Evolutionary conservation across 1,139 yeast species (phyloP), one percentile per base, ranked within the genome.

Genomic region (Hyphopichia pseudoburtonii): DNA sequence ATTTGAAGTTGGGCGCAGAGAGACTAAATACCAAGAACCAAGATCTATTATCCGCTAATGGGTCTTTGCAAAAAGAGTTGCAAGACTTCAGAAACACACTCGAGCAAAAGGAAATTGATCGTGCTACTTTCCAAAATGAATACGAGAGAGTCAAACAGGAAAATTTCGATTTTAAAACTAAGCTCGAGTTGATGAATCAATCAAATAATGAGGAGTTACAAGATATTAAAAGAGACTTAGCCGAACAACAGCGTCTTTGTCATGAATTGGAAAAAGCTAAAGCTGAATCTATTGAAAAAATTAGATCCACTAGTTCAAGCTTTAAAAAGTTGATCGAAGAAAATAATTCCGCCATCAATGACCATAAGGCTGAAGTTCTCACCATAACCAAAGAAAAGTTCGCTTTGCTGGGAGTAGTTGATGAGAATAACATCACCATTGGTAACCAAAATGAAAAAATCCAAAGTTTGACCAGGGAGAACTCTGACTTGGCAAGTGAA

Each of bases 1-100:
- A 43, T 10, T 40, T 51, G 28, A 49, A 45, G 34, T 26, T 34
- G 7, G 36, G 40, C 7, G 27, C 44, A 18, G 30, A 32, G n/a
- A 17, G 30, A 9, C 35, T 47, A 30, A 34, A 38, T 15, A 37
- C 40, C 5, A 44, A 42, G 23, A 48, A 47, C 25, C 15, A 39
- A 33, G 36, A 33, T 14, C 39, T 43, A 12, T 43, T 39, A 29
- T 6, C 12, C 8, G 6, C 16, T 10, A 32, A 32, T 12, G 8
- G 17, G 9, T 17, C 5, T 14, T 10, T 32, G 14, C 18, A 32
- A 6, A 11, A 11, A 4, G 35, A 32, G 15, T 19, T 32, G 6
- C 6, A 18, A 3, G 10, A 8, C 3, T 10, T 26, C 12, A 32
- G 26, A 11, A 6, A 5, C 4, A 25, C 18, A 14, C 17, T 32